Evolutionary conservation across 257 asterid species (phyloP).

Genomic region (Przewalskia tangutica): DNA sequence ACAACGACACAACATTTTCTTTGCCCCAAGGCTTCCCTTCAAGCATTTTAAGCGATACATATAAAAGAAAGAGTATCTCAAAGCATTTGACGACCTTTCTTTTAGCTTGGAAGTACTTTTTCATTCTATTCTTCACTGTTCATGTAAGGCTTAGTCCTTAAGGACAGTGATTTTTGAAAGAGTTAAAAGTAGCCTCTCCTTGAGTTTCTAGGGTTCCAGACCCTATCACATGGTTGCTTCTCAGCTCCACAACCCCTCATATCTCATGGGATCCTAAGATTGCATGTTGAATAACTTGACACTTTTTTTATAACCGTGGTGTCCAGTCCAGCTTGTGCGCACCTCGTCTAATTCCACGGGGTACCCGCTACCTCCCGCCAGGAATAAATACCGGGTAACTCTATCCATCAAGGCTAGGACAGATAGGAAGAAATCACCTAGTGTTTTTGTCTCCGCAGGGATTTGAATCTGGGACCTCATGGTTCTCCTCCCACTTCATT

Average conservation of each 20-base stretch:
- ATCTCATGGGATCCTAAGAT: background rate
- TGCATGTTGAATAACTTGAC: background rate
- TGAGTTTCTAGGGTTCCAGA: background rate
- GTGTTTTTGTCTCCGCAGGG: too few relatives aligned
- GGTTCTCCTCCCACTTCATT: too few relatives aligned
- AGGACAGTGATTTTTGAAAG: background rate
- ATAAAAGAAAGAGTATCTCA: background rate
- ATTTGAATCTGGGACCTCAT: too few relatives aligned
- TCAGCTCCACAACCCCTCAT: background rate
- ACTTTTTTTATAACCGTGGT: background rate
- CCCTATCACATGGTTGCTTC: background rate
- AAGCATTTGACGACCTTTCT: background rate
- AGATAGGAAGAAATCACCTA: too few relatives aligned
- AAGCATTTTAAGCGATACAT: background rate
- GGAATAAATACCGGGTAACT: too few relatives aligned
- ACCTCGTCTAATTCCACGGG: too few relatives aligned
- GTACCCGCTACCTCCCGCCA: too few relatives aligned
- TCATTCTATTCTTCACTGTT: background rate
- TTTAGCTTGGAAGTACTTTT: background rate
- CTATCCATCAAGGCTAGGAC: too few relatives aligned
- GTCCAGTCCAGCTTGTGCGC: too few relatives aligned
- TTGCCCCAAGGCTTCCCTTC: background rate
- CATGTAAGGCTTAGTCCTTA: background rate
- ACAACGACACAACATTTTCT: background rate
- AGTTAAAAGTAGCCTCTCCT: background rate